These are phyloP conservation scores for Starmerella stigmatis DNA, from an alignment of 805 yeast species.

Conservation along the genomic window DNA sequence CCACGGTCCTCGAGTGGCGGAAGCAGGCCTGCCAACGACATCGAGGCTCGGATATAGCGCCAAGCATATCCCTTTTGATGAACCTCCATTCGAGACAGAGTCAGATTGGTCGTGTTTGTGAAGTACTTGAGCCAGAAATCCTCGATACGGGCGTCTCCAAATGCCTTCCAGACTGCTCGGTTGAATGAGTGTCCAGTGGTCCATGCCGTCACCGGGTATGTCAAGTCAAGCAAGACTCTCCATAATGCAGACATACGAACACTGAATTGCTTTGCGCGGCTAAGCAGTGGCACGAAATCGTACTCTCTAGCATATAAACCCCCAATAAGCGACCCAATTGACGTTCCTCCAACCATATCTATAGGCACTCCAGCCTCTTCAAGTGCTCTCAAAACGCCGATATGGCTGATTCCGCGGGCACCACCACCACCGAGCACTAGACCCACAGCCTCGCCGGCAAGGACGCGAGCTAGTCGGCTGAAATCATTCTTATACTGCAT, in stretches of 20 bases:
- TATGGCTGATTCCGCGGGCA: constrained; percentile 85
- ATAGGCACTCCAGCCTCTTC: constrained; percentile 91
- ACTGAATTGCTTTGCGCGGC: constrained; percentile 77
- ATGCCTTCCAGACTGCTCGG: constrained; percentile 93
- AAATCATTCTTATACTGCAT: constrained; percentile 69
- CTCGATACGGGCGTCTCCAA: constrained; percentile 85
- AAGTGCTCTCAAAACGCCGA: constrained; percentile 81
- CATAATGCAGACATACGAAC: constrained; percentile 73
- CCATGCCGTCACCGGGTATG: constrained; percentile 88
- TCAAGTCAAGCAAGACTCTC: constrained; percentile 74
- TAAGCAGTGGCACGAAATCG: constrained; percentile 82
- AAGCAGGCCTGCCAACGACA: constrained; percentile 87
- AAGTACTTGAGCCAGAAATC: constrained; percentile 89
- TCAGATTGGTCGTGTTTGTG: constrained; percentile 87
- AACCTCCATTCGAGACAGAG: constrained; percentile 89
- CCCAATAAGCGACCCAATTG: constrained; percentile 92
- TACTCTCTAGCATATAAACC: constrained; percentile 90
- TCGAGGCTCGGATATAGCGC: constrained; percentile 90
- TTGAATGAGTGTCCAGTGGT: constrained; percentile 96
- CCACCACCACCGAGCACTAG: constrained; percentile 97
- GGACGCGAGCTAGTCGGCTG: constrained; percentile 72
- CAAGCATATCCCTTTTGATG: constrained; percentile 90
- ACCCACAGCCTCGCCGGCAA: constrained; percentile 90
- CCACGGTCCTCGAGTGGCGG: constrained; percentile 83
- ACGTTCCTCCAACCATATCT: constrained; percentile 91